Conservation (phyloP, 192 early-diverging fungal genomes). For the Radiomyces spectabilis region DNA sequence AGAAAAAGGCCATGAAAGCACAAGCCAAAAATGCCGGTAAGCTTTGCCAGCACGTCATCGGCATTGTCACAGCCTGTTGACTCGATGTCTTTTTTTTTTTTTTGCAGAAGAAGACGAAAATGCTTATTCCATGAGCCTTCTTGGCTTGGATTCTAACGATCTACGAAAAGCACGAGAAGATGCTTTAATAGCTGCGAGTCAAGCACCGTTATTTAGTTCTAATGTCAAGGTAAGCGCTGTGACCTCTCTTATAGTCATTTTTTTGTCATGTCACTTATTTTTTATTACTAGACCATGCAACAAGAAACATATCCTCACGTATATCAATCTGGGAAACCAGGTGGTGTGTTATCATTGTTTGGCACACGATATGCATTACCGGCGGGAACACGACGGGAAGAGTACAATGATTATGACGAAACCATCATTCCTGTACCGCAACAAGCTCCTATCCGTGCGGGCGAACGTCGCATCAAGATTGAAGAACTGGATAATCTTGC, state of each 20-base stretch:
- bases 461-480: constrained; percentile 62
- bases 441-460: constrained; percentile 51
- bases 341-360: constrained; percentile 67
- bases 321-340: constrained; percentile 62
- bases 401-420: constrained; percentile 83
- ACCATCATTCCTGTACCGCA: constrained; percentile 78
- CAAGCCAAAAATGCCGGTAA: constrained; percentile 8
- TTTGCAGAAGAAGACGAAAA: constrained; percentile 37
- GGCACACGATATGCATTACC: constrained; percentile 78
- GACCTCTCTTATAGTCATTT: neutral
- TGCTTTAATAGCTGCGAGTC: constrained; percentile 42
- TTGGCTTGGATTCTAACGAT: constrained; percentile 61
- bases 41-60: no score
- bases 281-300: constrained; percentile 2
- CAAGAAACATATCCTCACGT: constrained; percentile 70
- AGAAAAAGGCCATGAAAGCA: constrained; percentile 41
- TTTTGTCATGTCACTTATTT: neutral
- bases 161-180: constrained; percentile 55
- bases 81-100: neutral
- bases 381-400: constrained; percentile 61
- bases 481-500: constrained; percentile 68
- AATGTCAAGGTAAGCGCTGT: constrained; percentile 20
- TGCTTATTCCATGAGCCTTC: constrained; percentile 44
- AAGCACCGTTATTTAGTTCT: constrained; percentile 29
- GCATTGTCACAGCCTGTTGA: constrained; percentile 1